Conservation (phyloP, 208 protist species). For the Trypanosoma rangeli region DNA sequence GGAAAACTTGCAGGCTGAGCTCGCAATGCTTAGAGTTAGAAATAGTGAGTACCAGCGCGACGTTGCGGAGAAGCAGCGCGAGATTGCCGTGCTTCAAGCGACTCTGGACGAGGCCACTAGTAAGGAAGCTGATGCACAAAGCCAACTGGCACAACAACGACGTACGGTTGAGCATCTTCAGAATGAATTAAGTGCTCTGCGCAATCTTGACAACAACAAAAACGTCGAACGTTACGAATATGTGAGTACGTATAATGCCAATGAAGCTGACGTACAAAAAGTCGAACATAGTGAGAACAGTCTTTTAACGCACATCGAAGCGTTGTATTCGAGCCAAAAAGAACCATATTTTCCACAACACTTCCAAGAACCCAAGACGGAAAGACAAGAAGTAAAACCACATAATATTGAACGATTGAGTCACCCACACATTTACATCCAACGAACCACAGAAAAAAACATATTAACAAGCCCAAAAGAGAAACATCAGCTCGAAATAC, state of each 20-base stretch:
- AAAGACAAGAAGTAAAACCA: no score
- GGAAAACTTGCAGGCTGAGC: background rate
- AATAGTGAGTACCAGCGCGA: background rate
- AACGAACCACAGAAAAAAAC: no score
- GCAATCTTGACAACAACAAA: background rate
- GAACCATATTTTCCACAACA: no score
- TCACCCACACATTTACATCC: no score
- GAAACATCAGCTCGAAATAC: no score
- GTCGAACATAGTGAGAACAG: no score
- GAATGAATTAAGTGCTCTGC: background rate
- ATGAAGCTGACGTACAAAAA: background rate
- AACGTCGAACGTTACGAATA: background rate
- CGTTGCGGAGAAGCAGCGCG: background rate
- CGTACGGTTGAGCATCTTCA: background rate
- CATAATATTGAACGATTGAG: no score
- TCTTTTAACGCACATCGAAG: no score
- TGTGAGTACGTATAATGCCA: background rate
- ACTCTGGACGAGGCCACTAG: background rate
- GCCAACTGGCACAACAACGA: background rate
- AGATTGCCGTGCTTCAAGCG: constrained; percentile 1
- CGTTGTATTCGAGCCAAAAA: no score
- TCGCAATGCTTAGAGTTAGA: background rate
- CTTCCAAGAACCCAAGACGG: no score
- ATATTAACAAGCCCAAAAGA: no score
- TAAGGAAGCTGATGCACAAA: background rate